Conservation (phyloP, 306 rosid genomes). For the Hippophae tibetana region DNA sequence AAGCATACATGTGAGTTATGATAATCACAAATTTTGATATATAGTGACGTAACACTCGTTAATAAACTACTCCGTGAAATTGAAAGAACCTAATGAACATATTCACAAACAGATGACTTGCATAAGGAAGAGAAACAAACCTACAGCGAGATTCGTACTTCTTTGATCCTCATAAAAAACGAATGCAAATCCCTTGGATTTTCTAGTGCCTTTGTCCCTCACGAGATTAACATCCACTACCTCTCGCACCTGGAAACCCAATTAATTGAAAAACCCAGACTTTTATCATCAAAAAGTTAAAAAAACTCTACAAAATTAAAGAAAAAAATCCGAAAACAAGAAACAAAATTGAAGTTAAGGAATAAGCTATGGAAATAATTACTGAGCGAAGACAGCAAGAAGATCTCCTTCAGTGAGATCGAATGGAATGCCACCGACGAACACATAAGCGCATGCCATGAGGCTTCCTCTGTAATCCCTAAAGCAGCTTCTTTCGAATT, state of each 20-base stretch:
- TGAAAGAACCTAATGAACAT: neutral
- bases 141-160: slow-evolving; percentile 85
- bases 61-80: no score
- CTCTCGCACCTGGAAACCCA: slow-evolving; percentile 53
- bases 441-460: slow-evolving; percentile 93
- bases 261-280: neutral
- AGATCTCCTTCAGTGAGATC: slow-evolving; percentile 96
- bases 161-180: slow-evolving; percentile 89
- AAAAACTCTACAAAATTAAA: neutral
- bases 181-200: slow-evolving; percentile 84
- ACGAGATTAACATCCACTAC: slow-evolving; percentile 86
- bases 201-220: slow-evolving; percentile 82
- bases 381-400: slow-evolving; percentile 87
- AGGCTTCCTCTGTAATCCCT: slow-evolving; percentile 69
- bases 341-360: neutral
- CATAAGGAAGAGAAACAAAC: slow-evolving; percentile 30
- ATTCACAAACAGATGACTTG: neutral
- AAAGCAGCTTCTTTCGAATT: slow-evolving; percentile 66
- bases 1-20: no score
- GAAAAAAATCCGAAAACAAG: neutral
- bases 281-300: neutral
- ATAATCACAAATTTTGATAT: no score
- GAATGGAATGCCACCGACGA: slow-evolving; percentile 75
- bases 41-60: no score
- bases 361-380: neutral